A percentile compares a stretch with the other conserved stretches of the same genome.
phyloP scores from a whole-genome alignment of 495 filamentous ascomycete genomes.

The Pyronema domesticum region DNA sequence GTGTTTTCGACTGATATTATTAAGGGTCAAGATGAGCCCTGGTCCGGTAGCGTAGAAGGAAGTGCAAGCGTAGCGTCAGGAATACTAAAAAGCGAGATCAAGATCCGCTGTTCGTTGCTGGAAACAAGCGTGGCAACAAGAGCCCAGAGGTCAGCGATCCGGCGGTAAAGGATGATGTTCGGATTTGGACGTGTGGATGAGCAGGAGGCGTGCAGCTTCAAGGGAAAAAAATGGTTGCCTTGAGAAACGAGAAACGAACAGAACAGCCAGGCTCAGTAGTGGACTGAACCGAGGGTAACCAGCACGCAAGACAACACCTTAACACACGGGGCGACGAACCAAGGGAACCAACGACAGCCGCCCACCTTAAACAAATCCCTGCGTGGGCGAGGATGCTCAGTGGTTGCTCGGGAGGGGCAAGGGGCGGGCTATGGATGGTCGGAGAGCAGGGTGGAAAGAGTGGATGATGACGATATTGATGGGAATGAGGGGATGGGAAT shows the following conservation, averaged over 20 bases:
- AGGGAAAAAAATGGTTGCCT: not conserved
- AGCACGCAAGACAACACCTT: not conserved
- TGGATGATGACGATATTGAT: too few species aligned
- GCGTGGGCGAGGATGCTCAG: not conserved
- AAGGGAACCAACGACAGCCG: not conserved
- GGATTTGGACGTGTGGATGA: not conserved
- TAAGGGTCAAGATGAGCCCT: conserved; percentile 1
- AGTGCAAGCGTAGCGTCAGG: conserved; percentile 1
- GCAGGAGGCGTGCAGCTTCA: not conserved
- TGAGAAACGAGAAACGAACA: not conserved
- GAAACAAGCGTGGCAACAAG: not conserved
- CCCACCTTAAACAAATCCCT: not conserved
- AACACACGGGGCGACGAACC: too few species aligned
- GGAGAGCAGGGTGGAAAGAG: too few species aligned
- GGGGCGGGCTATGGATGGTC: too few species aligned
- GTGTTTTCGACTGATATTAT: not conserved
- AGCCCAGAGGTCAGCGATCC: not conserved
- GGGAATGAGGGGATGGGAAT: too few species aligned
- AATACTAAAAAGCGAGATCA: not conserved
- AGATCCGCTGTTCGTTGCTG: conserved; percentile 1
- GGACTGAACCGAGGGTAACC: not conserved
- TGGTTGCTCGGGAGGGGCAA: too few species aligned
- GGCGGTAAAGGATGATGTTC: not conserved
- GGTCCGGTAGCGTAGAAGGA: conserved; percentile 4
- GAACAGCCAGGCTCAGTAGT: not conserved